Conservation (phyloP, 164 flowering plant genomes). For the Sextonia rubra region DNA sequence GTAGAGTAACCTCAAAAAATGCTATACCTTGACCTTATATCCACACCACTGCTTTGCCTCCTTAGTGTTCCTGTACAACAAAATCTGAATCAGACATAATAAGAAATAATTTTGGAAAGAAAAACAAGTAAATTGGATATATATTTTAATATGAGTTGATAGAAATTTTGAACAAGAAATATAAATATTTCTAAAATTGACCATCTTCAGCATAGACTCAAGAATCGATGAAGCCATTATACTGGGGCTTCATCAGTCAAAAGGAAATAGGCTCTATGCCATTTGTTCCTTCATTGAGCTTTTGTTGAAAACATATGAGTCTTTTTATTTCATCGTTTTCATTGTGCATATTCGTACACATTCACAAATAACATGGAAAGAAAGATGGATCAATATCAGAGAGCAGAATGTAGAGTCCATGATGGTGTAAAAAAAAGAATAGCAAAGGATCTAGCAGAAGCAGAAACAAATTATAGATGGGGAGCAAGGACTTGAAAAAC, state of each 20-base stretch:
- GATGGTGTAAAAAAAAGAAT: too few relatives aligned
- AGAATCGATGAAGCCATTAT: not conserved
- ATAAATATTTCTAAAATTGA: not conserved
- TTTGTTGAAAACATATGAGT: not conserved
- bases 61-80: conserved; percentile 52
- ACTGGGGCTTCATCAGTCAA: not conserved
- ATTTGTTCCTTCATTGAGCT: not conserved
- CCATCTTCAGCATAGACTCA: not conserved
- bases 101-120: not conserved
- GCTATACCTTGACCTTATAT: conserved; percentile 55
- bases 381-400: too few relatives aligned
- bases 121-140: too few relatives aligned
- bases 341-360: not conserved
- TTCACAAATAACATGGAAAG: too few relatives aligned
- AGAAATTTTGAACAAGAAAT: not conserved
- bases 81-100: conserved; percentile 5
- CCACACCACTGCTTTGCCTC: conserved; percentile 77
- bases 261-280: not conserved
- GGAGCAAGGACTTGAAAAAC: too few relatives aligned
- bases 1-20: not conserved
- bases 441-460: too few relatives aligned
- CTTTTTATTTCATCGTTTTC: not conserved
- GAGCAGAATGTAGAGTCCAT: too few relatives aligned
- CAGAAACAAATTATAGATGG: too few relatives aligned
- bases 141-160: too few relatives aligned